Evolutionary conservation across 257 asterid species (phyloP), one percentile per base, ranked within the genome.

Genomic region (Gardenia jasminoides): DNA sequence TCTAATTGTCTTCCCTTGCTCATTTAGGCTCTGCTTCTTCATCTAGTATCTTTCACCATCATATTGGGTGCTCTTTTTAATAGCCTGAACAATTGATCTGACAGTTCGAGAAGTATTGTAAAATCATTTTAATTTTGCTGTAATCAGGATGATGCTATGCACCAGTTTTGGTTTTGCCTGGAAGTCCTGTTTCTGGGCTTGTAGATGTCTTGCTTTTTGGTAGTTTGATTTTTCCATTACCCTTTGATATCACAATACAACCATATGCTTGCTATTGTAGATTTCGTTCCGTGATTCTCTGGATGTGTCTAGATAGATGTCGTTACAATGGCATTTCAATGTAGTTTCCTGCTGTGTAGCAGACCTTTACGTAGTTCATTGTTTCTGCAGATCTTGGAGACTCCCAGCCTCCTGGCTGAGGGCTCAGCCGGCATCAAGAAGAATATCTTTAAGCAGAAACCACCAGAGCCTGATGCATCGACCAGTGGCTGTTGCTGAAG

Each of bases 381-480:
- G 41, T 70, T 64, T 72, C 56, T 80, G 78, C 92, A 96, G 99
- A 93, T 96, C 58, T 80, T 93, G 93, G 99, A 96, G 52, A 93
- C 96, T 6, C 99, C 98, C 4, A 87, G 91, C 78, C 98, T 96
- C 43, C 79, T 93, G 86, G 93, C 92, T 1, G 97, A 92, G 84
- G 97, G 97, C 76, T 89, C 95, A 43, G 85, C 91, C 20, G 94
- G 93, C 15, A 88, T 82, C 48, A 93, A 86, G 83, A 92, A 84
- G 88, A 96, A 96, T 90, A 96, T 96, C 80, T 92, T 96, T 85
- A 96, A 86, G 85, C 97, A 96, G 92, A 93, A 91, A 82, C 94
- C 97, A 54, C 91, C 96, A 1, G 96, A 88, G 80, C 28, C 89
- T 1, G 96, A 87, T 82, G 92, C 91, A 50, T 82, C 98, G 61